These are phyloP conservation scores for Suillus placidus DNA, from an alignment of 768 basidiomycete species.

Conservation along the genomic window DNA sequence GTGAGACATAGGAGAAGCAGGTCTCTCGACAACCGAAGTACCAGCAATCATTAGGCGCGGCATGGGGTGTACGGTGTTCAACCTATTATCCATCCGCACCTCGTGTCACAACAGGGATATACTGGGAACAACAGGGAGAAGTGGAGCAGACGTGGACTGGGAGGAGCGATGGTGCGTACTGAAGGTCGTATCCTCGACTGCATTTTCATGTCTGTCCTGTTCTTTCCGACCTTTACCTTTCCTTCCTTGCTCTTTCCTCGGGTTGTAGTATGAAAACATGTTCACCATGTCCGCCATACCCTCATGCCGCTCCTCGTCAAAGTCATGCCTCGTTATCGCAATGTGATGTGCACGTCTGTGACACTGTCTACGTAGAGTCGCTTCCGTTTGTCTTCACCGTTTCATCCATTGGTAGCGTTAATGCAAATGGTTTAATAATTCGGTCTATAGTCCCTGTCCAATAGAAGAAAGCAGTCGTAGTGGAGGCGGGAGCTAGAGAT, in stretches of 20 bases:
- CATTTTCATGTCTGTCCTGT: neutral
- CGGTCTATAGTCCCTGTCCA: too few relatives aligned
- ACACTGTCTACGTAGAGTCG: neutral
- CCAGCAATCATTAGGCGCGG: too few relatives aligned
- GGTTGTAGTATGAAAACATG: too few relatives aligned
- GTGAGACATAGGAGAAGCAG: too few relatives aligned
- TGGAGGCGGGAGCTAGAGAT: too few relatives aligned
- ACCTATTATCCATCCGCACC: too few relatives aligned
- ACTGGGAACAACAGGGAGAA: too few relatives aligned
- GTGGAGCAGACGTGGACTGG: too few relatives aligned
- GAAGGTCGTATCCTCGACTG: neutral
- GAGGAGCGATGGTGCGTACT: neutral
- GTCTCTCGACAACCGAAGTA: too few relatives aligned
- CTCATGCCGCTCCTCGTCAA: neutral
- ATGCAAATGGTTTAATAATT: neutral
- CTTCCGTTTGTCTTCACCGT: neutral
- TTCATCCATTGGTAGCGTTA: neutral
- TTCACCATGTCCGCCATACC: neutral
- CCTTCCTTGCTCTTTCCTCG: neutral
- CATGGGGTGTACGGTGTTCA: too few relatives aligned
- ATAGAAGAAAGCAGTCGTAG: too few relatives aligned
- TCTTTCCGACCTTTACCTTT: neutral
- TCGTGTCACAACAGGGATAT: too few relatives aligned
- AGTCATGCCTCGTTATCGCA: neutral
- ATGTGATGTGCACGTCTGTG: neutral